phyloP scores from a whole-genome alignment of 2,329 filamentous ascomycete species.

The Chaetomiaceae sp. region DNA sequence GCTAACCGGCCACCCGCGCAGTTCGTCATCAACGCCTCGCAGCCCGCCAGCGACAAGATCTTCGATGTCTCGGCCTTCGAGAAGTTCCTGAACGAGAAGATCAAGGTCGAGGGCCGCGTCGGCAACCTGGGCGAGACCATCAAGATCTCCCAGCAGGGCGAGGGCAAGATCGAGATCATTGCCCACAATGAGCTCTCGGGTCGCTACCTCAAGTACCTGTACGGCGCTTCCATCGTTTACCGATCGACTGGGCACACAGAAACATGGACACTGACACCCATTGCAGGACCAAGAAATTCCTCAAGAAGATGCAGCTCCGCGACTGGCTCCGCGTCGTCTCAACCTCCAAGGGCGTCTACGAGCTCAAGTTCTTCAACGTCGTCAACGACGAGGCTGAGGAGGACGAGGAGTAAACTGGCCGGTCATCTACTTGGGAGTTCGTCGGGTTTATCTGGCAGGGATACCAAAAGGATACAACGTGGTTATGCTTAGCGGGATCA shows the following conservation, averaged over 20 bases:
- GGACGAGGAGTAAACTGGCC: constrained; percentile 80
- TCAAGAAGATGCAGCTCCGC: constrained; percentile 99
- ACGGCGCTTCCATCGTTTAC: constrained; percentile 35
- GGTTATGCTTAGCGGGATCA: constrained; percentile 23
- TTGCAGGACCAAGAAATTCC: constrained; percentile 97
- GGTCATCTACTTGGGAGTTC: constrained; percentile 13
- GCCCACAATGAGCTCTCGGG: constrained; percentile 97
- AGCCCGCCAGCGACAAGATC: constrained; percentile 99
- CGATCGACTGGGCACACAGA: neutral
- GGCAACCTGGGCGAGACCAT: constrained; percentile 96
- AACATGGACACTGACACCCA: constrained; percentile 21
- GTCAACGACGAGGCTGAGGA: constrained; percentile 97
- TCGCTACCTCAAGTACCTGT: constrained; percentile 99
- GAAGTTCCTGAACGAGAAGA: constrained; percentile 99
- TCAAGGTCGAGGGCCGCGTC: constrained; percentile 98
- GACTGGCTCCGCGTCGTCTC: constrained; percentile 99
- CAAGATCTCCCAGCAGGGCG: constrained; percentile 81
- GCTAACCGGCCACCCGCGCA: constrained; percentile 33
- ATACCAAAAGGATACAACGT: constrained; percentile 17
- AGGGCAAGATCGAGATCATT: constrained; percentile 97
- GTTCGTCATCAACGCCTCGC: constrained; percentile 99
- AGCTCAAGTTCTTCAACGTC: constrained; percentile 99
- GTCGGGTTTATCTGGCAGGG: constrained; percentile 17
- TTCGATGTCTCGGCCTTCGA: constrained; percentile 98
- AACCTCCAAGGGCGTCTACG: constrained; percentile 96